phyloP scores from a whole-genome alignment of 345 rosid species.

The Corymbia maculata region DNA sequence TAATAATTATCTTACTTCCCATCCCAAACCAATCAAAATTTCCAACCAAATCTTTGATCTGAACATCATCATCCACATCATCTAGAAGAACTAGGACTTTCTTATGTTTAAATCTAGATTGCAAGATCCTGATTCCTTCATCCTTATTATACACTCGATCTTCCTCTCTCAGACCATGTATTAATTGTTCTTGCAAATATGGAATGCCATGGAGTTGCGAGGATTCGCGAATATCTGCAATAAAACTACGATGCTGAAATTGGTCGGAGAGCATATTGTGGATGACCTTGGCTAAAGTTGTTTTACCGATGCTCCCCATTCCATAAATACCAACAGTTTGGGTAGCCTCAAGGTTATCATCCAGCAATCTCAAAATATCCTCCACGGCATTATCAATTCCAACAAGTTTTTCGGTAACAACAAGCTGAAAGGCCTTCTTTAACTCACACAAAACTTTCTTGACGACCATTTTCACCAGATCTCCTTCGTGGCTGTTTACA shows the following conservation, averaged over 20 bases:
- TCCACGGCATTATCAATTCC: not conserved
- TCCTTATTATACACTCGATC: rapidly evolving
- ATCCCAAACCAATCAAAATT: not conserved
- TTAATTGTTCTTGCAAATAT: not conserved
- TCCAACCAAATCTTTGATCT: not conserved
- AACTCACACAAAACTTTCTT: not conserved
- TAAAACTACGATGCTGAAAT: not conserved
- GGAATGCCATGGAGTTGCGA: rapidly evolving
- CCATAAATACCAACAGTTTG: not conserved
- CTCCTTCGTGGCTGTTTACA: not conserved
- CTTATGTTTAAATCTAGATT: not conserved
- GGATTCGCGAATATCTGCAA: not conserved
- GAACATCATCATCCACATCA: not conserved
- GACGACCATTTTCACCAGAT: not conserved
- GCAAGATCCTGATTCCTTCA: not conserved
- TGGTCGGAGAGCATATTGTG: not conserved
- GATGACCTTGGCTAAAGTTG: not conserved
- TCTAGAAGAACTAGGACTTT: not conserved
- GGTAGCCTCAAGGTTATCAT: rapidly evolving
- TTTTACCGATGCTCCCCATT: not conserved
- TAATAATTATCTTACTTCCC: not conserved
- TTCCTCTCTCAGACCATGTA: rapidly evolving
- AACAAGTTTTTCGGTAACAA: not conserved
- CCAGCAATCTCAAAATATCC: not conserved
- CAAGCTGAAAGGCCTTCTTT: not conserved